Conservation (phyloP, 768 basidiomycete species). For the Daedalea quercina region DNA sequence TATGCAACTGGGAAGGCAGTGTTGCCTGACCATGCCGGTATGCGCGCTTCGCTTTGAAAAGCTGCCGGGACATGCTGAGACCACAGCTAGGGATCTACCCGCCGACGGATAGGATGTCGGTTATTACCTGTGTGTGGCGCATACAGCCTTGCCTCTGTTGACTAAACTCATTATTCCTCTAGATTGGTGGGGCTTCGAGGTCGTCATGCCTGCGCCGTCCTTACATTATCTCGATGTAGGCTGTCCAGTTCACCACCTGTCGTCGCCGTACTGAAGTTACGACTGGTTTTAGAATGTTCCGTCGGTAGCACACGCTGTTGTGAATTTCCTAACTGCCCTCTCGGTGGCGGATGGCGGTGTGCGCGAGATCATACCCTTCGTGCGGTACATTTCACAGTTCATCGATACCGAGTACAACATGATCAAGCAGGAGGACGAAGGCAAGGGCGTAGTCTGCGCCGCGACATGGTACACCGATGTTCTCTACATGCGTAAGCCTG, state of each 20-base stretch:
- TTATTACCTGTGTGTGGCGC: constrained; percentile 55
- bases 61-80: neutral
- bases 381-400: constrained; percentile 77
- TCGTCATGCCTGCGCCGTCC: constrained; percentile 68
- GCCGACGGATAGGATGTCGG: constrained; percentile 70
- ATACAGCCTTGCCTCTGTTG: neutral
- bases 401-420: constrained; percentile 66
- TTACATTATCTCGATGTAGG: constrained; percentile 48
- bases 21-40: constrained; percentile 60
- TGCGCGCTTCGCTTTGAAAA: constrained; percentile 2
- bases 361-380: constrained; percentile 77
- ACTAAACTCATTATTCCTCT: neutral
- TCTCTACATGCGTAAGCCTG: neutral
- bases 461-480: constrained; percentile 65
- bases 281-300: constrained; percentile 38
- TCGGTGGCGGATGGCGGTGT: constrained; percentile 66
- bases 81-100: constrained; percentile 49
- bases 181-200: constrained; percentile 92
- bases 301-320: constrained; percentile 53
- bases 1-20: constrained; percentile 66
- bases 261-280: neutral
- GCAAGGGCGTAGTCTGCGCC: constrained; percentile 79
- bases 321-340: constrained; percentile 73
- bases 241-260: neutral
- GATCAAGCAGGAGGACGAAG: constrained; percentile 58